Base-by-base conservation (phyloP, 163 green algal species). In the Scenedesmus sp. region DNA sequence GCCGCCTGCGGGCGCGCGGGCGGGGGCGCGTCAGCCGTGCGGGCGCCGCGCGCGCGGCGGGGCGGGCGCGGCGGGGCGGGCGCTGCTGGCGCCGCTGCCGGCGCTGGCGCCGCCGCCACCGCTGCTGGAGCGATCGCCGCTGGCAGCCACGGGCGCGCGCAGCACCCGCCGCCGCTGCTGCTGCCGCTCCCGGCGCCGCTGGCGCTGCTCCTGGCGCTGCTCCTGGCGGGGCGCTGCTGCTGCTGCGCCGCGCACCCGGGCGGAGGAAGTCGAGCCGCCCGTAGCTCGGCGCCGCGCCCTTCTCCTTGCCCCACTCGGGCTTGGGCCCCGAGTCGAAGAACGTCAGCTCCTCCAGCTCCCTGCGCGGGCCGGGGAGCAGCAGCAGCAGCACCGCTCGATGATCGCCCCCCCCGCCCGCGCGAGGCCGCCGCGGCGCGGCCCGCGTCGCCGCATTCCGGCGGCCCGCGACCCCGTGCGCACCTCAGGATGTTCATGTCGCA, bases 291-390 rank as follows among this genome's bases (percentile, higher is more conserved):
- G 44, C 4, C n/a, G n/a, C n/a, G n/a, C n/a, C n/a, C 53, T 64
- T 75, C 34, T 81, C 74, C 51, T 81, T 81, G 74, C 17, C n/a
- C 74, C 74, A 81, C 1, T 81, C 74, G 11, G 74, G 74, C 74
- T 81, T 81, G 26, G 63, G 63, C 2, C 74, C 74, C 28, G 74
- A 64, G 33, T 81, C 74, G 64, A 70, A 81, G 63, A 81, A 81
- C 0, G 74, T 81, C 10, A 81, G 74, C 51, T 81, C 74, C 33
- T 81, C 74, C 51, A 81, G n/a, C 39, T 81, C 74, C 58, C 74
- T 81, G 74, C 50, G 24, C 56, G 5, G 24, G 24, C 3, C 56
- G 20, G 20, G 6, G 5, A 60, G 18, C 9, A 11, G 11, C 51
- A 11, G 51, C 51, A 60, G 51, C 51, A 60, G 20, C 22, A 60